Percentiles rank a stretch among this genome's conserved stretches.
These are phyloP conservation scores for Pleurotus giganteus DNA, from an alignment of 768 basidiomycete genomes.

Conservation along the genomic window DNA sequence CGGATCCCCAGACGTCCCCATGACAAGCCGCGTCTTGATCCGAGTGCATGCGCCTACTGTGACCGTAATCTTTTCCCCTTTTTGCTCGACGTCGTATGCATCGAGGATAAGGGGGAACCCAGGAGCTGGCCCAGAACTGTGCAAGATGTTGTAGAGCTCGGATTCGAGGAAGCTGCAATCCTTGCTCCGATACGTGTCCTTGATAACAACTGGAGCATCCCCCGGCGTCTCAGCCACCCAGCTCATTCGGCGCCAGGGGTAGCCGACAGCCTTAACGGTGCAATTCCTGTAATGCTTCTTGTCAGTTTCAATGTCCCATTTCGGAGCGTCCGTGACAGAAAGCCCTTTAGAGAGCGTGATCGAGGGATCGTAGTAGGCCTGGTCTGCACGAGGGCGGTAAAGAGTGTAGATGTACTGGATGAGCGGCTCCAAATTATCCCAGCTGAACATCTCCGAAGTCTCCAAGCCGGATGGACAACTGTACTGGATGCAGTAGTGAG, in stretches of 20 bases:
- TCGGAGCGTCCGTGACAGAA: neutral
- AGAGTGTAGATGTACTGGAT: constrained; percentile 7
- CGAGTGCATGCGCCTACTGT: neutral
- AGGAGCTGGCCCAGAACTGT: neutral
- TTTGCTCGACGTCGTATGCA: neutral
- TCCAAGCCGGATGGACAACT: constrained; percentile 8
- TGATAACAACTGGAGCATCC: neutral
- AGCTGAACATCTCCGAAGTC: neutral
- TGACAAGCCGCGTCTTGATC: neutral
- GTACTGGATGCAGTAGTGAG: constrained; percentile 2
- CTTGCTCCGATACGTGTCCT: neutral
- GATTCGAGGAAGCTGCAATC: neutral
- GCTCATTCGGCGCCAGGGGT: neutral
- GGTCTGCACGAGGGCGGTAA: constrained; percentile 8
- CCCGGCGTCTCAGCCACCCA: neutral
- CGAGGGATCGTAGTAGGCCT: neutral
- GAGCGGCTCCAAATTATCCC: constrained; percentile 9
- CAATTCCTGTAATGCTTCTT: neutral
- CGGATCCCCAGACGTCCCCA: neutral
- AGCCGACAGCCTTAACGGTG: neutral
- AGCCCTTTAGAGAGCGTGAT: constrained; percentile 4
- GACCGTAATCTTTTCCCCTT: neutral
- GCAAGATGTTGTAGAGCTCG: neutral
- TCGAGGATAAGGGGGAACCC: neutral
- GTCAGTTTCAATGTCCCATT: neutral